Evolutionary conservation across 2,329 filamentous ascomycete species (phyloP), one percentile per base, ranked within the genome.

Genomic region (Apiospora arundinis): DNA sequence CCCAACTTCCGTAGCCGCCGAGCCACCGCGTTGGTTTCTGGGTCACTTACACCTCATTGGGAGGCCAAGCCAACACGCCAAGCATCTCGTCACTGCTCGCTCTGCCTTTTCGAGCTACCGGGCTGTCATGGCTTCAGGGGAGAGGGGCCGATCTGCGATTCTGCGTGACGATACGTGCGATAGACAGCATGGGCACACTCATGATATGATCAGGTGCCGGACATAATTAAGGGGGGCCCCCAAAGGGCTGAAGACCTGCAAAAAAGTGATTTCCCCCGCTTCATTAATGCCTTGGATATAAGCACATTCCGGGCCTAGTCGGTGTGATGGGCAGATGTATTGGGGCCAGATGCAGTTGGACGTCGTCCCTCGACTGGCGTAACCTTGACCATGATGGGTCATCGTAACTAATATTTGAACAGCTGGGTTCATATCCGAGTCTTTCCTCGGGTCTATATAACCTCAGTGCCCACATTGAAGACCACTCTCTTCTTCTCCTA

Each of bases 1-100:
- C 56, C 56, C 56, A 63, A 40, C 56, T 63, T 63, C 32, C 21
- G 56, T 63, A 63, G 56, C 56, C 56, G 56, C 56, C 32, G 56
- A 63, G 56, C 56, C 56, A 40, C 18, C 18, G 4, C 40, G 56
- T 40, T 63, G 56, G 56, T 40, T 63, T 63, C 56, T 63, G 56
- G 56, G 56, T 63, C 32, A 63, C 56, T 63, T 40, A 63, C 28
- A 63, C 32, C 32, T 63, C 18, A 63, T 63, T 63, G 56, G 56
- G 56, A n/a, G 56, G 21, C 32, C 56, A 32, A 60, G 25, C 52
- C 52, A 60, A 37, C 28, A 21, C 28, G 52, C 52, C 52, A 63
- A 63, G 56, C 14, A 40, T 63, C 56, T 63, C 56, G 56, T 63
- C 56, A 63, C 56, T n/a, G 32, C 21, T 40, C 28, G 56, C 21